These are phyloP conservation scores for Chlorophyllum brunneum DNA, from an alignment of 768 basidiomycete species.

Conservation along the genomic window DNA sequence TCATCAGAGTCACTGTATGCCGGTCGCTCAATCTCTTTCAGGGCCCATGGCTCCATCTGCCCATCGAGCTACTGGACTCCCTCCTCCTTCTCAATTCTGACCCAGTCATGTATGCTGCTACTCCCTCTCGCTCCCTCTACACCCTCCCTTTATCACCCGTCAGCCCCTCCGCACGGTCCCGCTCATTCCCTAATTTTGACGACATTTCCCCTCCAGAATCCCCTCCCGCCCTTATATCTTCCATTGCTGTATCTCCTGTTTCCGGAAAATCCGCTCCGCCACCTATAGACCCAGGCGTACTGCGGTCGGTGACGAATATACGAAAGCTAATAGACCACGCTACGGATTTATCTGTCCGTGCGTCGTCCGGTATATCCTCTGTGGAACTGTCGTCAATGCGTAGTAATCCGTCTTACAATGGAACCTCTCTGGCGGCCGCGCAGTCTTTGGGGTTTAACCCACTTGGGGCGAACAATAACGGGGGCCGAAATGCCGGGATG, in stretches of 20 bases:
- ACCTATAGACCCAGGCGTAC: conserved; percentile 87
- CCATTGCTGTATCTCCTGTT: conserved; percentile 43
- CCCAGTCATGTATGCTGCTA: conserved; percentile 46
- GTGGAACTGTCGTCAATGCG: conserved; percentile 69
- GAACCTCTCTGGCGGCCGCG: conserved; percentile 56
- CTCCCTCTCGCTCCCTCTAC: conserved; percentile 24
- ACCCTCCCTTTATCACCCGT: conserved; percentile 18
- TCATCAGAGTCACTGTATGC: conserved; percentile 12
- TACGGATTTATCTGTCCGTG: conserved; percentile 82
- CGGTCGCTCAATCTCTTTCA: conserved; percentile 28
- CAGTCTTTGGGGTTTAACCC: conserved; percentile 64
- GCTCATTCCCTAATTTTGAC: conserved; percentile 26
- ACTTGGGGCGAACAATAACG: conserved; percentile 41
- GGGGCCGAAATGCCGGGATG: conserved; percentile 77
- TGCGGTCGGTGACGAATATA: conserved; percentile 70
- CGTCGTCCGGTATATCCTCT: conserved; percentile 78
- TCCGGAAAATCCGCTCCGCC: conserved; percentile 74
- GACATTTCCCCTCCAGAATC: conserved; percentile 45
- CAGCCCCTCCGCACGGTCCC: conserved; percentile 1
- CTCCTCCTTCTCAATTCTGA: conserved; percentile 76
- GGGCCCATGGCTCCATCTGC: conserved; percentile 92
- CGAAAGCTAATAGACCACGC: conserved; percentile 86
- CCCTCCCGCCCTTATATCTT: conserved; percentile 31
- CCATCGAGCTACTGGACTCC: conserved; percentile 81
- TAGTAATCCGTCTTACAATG: conserved; percentile 35